Evolutionary conservation across 495 filamentous ascomycete species (phyloP).

Genomic region (Lophium mytilinum): DNA sequence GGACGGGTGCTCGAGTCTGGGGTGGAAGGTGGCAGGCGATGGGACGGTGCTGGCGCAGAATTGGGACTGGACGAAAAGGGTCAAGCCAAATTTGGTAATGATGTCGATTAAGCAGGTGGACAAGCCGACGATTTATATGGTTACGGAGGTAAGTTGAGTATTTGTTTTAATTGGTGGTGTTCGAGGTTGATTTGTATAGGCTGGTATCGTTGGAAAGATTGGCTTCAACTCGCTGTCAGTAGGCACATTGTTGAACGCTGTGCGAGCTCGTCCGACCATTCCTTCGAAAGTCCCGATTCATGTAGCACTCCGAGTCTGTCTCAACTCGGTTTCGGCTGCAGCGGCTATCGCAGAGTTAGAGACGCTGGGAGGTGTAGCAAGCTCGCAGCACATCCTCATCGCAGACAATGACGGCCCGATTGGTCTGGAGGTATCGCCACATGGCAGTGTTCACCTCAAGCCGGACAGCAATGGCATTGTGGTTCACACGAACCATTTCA

Average conservation of each 20-base stretch:
- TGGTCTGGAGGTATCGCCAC: conserved; percentile 45
- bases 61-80: conserved; percentile 44
- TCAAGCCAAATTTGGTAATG: conserved; percentile 46
- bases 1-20: conserved; percentile 57
- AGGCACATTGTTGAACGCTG: conserved; percentile 60
- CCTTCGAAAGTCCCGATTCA: conserved; percentile 52
- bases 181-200: conserved; percentile 40
- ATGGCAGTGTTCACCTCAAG: background rate
- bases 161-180: background rate
- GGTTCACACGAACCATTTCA: background rate
- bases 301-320: conserved; percentile 49
- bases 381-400: conserved; percentile 53
- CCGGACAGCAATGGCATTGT: background rate
- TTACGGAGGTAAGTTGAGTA: conserved; percentile 31
- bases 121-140: conserved; percentile 41
- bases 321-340: conserved; percentile 44
- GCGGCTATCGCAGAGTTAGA: conserved; percentile 45
- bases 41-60: conserved; percentile 52
- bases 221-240: conserved; percentile 57
- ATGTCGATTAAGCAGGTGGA: conserved; percentile 43
- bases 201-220: conserved; percentile 67
- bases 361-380: conserved; percentile 45
- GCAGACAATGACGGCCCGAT: conserved; percentile 46
- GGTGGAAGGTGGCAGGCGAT: conserved; percentile 39
- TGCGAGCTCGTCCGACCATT: conserved; percentile 51